Base-by-base conservation (phyloP, 805 yeast genomes). In the Schwanniomyces sp. region DNA sequence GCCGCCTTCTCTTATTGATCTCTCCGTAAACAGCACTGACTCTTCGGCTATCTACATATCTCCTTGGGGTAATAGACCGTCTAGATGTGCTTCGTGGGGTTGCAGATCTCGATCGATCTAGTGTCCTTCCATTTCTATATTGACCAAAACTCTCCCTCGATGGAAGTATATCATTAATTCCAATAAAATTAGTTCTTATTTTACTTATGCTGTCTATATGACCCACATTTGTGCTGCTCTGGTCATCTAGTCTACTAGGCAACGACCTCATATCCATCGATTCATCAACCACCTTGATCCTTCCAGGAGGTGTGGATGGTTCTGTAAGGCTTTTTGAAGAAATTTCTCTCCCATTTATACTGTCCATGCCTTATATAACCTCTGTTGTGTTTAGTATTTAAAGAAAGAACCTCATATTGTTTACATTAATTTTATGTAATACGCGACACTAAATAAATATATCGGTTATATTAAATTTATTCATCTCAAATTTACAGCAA, bases 221-320 rank as follows among this genome's bases (percentile, higher is more conserved):
- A 7, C 14, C 34, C 34, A 29, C 11, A 11, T 11, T 4, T 21
- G 24, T 12, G n/a, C 26, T 40, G 10, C 3, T 34, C 7, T 7
- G 4, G 24, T 21, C 16, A 9, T 29, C 10, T 16, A 34, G 14
- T 27, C 43, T 43, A 6, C 12, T 9, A 7, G 52, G 51, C 18
- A 29, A 46, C 9, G 53, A 48, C 16, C 46, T 37, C 17, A 14
- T 38, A n/a, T 18, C 49, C 16, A 34, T 32, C 6, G 30, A 34
- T 17, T 42, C 41, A 34, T 45, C 48, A 12, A 40, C 28, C 27
- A 29, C 34, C 29, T 9, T 21, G 12, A 34, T 26, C 8, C 41
- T 27, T 10, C 55, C 27, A 14, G 49, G 27, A 2, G 63, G 63
- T 12, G 63, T 59, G 1, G 61, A 53, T 2, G 61, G 61, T 42